Evolutionary conservation across 2,329 filamentous ascomycete species (phyloP).

Genomic region (Penicillium thymicola): DNA sequence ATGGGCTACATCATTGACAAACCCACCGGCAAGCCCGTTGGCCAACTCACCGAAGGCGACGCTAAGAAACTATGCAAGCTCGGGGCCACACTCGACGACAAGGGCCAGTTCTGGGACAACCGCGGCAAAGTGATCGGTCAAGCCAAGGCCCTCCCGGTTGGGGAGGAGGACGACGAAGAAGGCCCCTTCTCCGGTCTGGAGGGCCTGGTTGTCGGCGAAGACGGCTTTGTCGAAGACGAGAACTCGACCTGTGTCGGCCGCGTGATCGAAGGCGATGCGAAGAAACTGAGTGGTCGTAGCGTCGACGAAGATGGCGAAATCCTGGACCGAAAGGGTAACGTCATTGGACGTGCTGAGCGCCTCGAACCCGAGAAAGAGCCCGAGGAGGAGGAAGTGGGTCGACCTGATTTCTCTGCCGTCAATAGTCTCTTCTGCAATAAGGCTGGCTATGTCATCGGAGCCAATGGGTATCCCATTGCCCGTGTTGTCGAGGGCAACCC

Average conservation of each 20-base stretch:
- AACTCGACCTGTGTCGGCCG: constrained; percentile 49
- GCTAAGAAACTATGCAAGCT: constrained; percentile 57
- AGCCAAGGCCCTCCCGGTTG: constrained; percentile 46
- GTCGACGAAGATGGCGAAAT: constrained; percentile 64
- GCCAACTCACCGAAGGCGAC: constrained; percentile 60
- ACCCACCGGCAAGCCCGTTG: constrained; percentile 47
- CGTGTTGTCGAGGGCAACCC: constrained; percentile 53
- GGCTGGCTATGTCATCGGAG: constrained; percentile 54
- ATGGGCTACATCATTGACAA: constrained; percentile 43
- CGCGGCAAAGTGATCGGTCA: constrained; percentile 62
- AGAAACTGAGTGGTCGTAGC: constrained; percentile 57
- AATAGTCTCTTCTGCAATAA: constrained; percentile 57
- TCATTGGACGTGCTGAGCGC: constrained; percentile 56
- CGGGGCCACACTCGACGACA: constrained; percentile 48
- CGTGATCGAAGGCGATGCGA: constrained; percentile 57
- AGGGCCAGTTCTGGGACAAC: constrained; percentile 63
- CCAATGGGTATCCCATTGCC: constrained; percentile 54
- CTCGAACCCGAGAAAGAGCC: constrained; percentile 35
- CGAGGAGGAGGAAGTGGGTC: constrained; percentile 43
- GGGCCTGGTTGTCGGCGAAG: constrained; percentile 46
- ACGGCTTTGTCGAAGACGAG: constrained; percentile 50
- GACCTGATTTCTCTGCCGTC: constrained; percentile 53
- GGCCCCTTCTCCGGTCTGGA: constrained; percentile 46
- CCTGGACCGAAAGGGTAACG: constrained; percentile 60
- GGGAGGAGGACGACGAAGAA: constrained; percentile 38